Evolutionary conservation across 768 basidiomycete genomes (phyloP).

Genomic region (Agrocybe praecox): DNA sequence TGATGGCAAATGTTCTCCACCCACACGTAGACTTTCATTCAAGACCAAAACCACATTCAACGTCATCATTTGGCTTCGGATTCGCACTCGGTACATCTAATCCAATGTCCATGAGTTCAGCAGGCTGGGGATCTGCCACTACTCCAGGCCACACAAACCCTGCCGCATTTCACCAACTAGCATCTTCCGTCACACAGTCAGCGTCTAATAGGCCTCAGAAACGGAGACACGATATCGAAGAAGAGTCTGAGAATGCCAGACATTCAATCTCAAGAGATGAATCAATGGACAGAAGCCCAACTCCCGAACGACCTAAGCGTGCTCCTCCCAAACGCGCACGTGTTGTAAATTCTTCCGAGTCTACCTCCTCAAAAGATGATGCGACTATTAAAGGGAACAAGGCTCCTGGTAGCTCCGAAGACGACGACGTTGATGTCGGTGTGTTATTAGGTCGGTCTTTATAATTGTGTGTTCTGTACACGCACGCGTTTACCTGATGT

Average conservation of each 20-base stretch:
- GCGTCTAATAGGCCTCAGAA: constrained; percentile 51
- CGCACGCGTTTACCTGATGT: constrained; percentile 12
- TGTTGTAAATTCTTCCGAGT: constrained; percentile 34
- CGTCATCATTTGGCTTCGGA: constrained; percentile 73
- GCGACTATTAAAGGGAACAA: constrained; percentile 52
- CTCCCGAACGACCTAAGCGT: constrained; percentile 77
- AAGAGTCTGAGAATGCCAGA: constrained; percentile 50
- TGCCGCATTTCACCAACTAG: constrained; percentile 56
- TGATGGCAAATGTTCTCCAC: constrained; percentile 75
- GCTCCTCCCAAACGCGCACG: constrained; percentile 69
- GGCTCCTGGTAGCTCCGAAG: constrained; percentile 34
- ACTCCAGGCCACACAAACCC: constrained; percentile 52
- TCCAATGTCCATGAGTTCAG: constrained; percentile 41
- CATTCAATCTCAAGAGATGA: constrained; percentile 51
- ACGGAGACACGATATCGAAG: constrained; percentile 68
- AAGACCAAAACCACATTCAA: constrained; percentile 57
- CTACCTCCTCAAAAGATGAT: constrained; percentile 38
- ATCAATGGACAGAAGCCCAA: constrained; percentile 85
- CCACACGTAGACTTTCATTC: constrained; percentile 67
- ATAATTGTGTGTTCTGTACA: constrained; percentile 1
- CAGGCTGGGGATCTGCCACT: constrained; percentile 50
- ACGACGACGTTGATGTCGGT: constrained; percentile 77
- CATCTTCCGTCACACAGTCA: constrained; percentile 50
- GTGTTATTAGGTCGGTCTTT: constrained; percentile 69
- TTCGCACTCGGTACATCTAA: constrained; percentile 58